A percentile compares a stretch with the other conserved stretches of the same genome.
These are phyloP conservation scores for Aureobasidium musti DNA, from an alignment of 2,329 filamentous ascomycete genomes.

Conservation along the genomic window DNA sequence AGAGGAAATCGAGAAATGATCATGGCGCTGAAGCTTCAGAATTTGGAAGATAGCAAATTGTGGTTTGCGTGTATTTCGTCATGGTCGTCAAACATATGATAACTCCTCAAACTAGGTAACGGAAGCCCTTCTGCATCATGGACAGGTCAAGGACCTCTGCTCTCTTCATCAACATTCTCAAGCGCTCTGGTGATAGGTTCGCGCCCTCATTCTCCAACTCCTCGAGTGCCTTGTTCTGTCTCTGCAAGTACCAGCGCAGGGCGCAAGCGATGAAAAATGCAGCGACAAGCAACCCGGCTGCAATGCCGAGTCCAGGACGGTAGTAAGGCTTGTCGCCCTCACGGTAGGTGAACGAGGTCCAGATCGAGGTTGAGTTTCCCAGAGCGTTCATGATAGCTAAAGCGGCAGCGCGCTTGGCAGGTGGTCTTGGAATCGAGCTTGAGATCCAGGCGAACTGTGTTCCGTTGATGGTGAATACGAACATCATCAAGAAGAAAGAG, in stretches of 20 bases:
- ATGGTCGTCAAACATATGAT: constrained; percentile 4
- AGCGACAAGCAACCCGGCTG: constrained; percentile 38
- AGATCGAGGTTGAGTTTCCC: constrained; percentile 69
- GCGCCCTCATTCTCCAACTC: constrained; percentile 54
- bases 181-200: constrained; percentile 51
- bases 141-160: constrained; percentile 56
- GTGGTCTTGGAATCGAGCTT: constrained; percentile 72
- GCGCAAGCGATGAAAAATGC: constrained; percentile 38
- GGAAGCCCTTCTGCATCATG: constrained; percentile 58
- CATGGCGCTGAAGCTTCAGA: neutral
- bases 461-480: constrained; percentile 58
- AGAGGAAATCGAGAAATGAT: too few relatives aligned
- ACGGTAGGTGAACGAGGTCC: constrained; percentile 47
- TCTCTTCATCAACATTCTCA: constrained; percentile 52
- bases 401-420: constrained; percentile 71
- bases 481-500: constrained; percentile 58
- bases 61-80: neutral
- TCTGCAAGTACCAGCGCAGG: constrained; percentile 38
- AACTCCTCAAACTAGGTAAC: constrained; percentile 50
- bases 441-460: constrained; percentile 74
- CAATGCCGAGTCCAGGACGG: constrained; percentile 41
- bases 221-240: constrained; percentile 55
- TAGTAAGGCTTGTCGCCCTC: constrained; percentile 37
- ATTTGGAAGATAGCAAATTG: neutral
- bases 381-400: constrained; percentile 76